Base-by-base conservation (phyloP, 495 filamentous ascomycete genomes). In the Penicillium salamii region DNA sequence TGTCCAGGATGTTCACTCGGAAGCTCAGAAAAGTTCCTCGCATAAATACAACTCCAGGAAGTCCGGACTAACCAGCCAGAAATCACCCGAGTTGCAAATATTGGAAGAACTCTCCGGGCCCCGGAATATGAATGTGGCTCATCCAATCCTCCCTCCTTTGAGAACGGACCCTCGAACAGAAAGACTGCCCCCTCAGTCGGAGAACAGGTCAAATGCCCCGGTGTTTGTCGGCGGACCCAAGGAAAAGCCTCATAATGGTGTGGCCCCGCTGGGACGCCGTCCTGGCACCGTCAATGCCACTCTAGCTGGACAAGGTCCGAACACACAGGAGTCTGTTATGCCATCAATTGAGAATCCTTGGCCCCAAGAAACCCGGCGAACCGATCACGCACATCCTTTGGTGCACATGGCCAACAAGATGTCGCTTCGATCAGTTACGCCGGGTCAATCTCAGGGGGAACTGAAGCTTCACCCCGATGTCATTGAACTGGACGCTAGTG, bases 281-380 rank as follows among this genome's bases (percentile, higher is more conserved):
- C 33, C 52, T 42, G 59, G 55, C 34, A 7, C 52, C 17, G 38
- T 49, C n/a, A 45, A 38, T 28, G 42, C 56, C 24, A 50, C 46
- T 44, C 55, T 54, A 42, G 41, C 40, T 46, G 53, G 61, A 24
- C 33, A 55, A 40, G 58, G 32, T 24, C 21, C 39, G 36, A 56
- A 57, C 28, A 54, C 56, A 34, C 66, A 69, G 56, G 67, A 71
- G 24, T 56, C 48, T 34, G 57, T 59, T 29, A 52, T 76, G 7
- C 72, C 72, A 14, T 76, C 72, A 32, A 71, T 76, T 49, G 72
- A 76, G 50, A 52, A 39, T 41, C 51, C 65, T 32, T 47, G 61
- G 31, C 52, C 65, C 14, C 21, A 37, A 31, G 65, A 70, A 24
- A 61, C 37, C 49, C 62, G 60, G 46, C 56, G 52, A 11, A 37